Conservation (phyloP, 495 filamentous ascomycete species). For the Pyrenula massariospora region DNA sequence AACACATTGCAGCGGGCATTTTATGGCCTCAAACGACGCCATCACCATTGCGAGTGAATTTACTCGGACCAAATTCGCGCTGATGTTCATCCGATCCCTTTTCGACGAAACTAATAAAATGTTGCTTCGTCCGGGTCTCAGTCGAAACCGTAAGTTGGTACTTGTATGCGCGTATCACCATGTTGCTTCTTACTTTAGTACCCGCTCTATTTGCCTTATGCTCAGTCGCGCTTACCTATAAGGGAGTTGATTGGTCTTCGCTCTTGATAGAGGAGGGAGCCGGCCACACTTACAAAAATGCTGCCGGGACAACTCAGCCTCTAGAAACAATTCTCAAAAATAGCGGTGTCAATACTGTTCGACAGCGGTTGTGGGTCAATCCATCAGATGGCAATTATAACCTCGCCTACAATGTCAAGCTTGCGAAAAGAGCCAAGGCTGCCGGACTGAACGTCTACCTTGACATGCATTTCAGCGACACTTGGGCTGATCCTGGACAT, state of each 20-base stretch:
- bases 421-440: conserved; percentile 52
- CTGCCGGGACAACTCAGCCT: conserved; percentile 34
- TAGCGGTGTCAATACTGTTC: conserved; percentile 57
- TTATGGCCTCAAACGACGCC: too few species aligned
- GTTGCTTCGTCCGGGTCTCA: too few species aligned
- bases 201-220: conserved; percentile 10
- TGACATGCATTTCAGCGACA: conserved; percentile 62
- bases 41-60: too few species aligned
- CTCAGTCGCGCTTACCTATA: conserved; percentile 42
- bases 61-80: too few species aligned
- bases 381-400: conserved; percentile 53
- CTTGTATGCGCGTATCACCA: too few species aligned
- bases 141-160: too few species aligned
- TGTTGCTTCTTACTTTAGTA: not conserved
- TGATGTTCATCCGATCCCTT: too few species aligned
- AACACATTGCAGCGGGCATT: too few species aligned
- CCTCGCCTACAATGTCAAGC: conserved; percentile 54
- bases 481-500: conserved; percentile 40
- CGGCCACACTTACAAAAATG: conserved; percentile 48
- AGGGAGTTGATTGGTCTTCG: conserved; percentile 66
- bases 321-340: conserved; percentile 53
- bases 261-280: conserved; percentile 50
- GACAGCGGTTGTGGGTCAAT: conserved; percentile 65
- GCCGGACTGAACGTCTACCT: conserved; percentile 54
- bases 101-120: too few species aligned